phyloP scores from a whole-genome alignment of 352 stramenopile species.

The Globisporangium heterothallicum region DNA sequence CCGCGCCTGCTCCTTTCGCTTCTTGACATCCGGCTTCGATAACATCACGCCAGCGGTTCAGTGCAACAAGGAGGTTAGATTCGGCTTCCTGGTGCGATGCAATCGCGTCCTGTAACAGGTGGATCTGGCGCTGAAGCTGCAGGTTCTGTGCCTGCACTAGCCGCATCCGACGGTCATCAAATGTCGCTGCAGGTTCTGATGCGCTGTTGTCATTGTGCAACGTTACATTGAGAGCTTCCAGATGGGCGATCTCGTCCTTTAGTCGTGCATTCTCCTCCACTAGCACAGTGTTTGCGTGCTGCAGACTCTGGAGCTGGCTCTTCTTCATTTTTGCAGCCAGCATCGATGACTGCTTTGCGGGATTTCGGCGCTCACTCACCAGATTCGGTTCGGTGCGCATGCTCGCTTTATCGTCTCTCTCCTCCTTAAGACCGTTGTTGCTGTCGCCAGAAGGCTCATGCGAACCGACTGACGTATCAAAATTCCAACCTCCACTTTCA shows the following conservation, averaged over 20 bases:
- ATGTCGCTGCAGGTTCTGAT: slow-evolving; percentile 7
- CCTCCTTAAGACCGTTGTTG: no score
- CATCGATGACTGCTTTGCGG: slow-evolving; percentile 16
- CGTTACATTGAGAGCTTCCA: slow-evolving; percentile 32
- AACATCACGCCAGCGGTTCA: slow-evolving; percentile 35
- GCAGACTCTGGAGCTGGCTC: slow-evolving; percentile 29
- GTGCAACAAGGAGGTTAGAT: slow-evolving; percentile 25
- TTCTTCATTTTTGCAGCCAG: slow-evolving; percentile 41
- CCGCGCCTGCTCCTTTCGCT: slow-evolving; percentile 33
- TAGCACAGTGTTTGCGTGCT: slow-evolving; percentile 37
- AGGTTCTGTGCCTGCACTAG: slow-evolving; percentile 55
- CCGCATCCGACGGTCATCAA: slow-evolving; percentile 28
- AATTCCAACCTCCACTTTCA: slow-evolving; percentile 23
- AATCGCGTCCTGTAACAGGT: slow-evolving; percentile 35
- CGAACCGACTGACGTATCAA: slow-evolving; percentile 19
- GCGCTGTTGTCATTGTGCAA: slow-evolving; percentile 27
- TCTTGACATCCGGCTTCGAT: slow-evolving; percentile 38
- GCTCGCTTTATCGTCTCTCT: not conserved
- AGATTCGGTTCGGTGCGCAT: slow-evolving; percentile 9
- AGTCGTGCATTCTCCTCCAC: slow-evolving; percentile 35
- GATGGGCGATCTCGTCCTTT: slow-evolving; percentile 36
- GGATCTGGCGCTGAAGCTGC: slow-evolving; percentile 50
- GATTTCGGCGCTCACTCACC: slow-evolving; percentile 23
- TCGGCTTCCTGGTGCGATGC: slow-evolving; percentile 27
- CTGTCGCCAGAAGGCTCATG: slow-evolving; percentile 11